Conservation (phyloP, 768 basidiomycete species). For the Gyrodon lividus region DNA sequence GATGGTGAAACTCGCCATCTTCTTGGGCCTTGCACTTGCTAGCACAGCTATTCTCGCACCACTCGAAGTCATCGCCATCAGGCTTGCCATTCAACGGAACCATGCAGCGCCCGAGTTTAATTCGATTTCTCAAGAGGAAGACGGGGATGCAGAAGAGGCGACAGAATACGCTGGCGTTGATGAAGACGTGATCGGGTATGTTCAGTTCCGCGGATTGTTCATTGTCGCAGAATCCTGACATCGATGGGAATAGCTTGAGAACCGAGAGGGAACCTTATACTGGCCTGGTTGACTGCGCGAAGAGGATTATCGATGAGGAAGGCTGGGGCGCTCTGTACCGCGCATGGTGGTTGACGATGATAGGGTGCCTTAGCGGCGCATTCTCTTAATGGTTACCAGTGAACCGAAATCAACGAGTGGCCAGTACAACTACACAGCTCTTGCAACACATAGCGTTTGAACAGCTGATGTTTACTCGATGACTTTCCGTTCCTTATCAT, state of each 20-base stretch:
- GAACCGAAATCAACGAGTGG: neutral
- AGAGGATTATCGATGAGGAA: slow-evolving; percentile 77
- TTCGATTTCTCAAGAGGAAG: slow-evolving; percentile 71
- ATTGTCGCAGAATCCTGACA: neutral
- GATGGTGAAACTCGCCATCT: slow-evolving; percentile 49
- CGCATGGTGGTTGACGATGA: slow-evolving; percentile 81
- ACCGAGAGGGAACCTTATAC: slow-evolving; percentile 78
- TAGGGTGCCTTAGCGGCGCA: slow-evolving; percentile 59
- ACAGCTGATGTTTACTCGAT: neutral
- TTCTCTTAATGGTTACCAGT: slow-evolving; percentile 26
- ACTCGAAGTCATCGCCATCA: slow-evolving; percentile 74
- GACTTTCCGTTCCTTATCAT: neutral
- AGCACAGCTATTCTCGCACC: slow-evolving; percentile 66
- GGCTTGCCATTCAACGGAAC: slow-evolving; percentile 83
- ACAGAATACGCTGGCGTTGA: slow-evolving; percentile 65
- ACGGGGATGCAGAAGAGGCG: slow-evolving; percentile 58
- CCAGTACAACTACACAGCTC: no score
- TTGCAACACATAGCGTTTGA: neutral
- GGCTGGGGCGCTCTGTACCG: slow-evolving; percentile 72
- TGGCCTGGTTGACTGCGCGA: slow-evolving; percentile 71
- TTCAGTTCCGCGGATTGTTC: neutral
- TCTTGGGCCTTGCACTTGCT: slow-evolving; percentile 52
- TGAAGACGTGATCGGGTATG: slow-evolving; percentile 85
- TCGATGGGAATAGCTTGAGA: slow-evolving; percentile 49
- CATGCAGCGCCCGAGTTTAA: slow-evolving; percentile 75